phyloP scores from a whole-genome alignment of 371 early-diverging fungal species.

The Zychaea mexicana region DNA sequence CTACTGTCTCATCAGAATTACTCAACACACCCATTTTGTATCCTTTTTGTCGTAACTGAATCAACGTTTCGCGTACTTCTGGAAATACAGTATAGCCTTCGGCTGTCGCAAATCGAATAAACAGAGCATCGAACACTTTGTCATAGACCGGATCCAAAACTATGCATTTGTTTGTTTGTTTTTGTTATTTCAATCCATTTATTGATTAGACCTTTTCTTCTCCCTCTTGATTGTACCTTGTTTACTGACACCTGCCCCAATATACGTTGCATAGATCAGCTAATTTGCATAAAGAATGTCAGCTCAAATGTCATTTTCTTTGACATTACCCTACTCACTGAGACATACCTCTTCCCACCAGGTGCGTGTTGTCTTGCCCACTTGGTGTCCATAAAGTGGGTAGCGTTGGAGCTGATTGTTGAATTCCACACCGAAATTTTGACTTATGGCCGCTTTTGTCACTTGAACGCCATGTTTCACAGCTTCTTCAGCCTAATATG shows the following conservation, averaged over 20 bases:
- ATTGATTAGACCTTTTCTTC: background rate
- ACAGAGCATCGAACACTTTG: constrained; percentile 31
- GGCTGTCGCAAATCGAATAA: constrained; percentile 34
- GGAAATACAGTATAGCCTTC: constrained; percentile 45
- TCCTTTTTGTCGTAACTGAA: constrained; percentile 28
- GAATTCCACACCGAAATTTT: constrained; percentile 32
- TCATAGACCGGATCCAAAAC: constrained; percentile 35
- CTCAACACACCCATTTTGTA: constrained; percentile 44
- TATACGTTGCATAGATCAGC: constrained; percentile 38
- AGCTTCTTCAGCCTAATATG: constrained; percentile 40
- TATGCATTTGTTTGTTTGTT: background rate
- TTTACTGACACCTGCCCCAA: constrained; percentile 28
- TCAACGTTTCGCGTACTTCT: constrained; percentile 31
- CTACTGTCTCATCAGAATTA: constrained; percentile 47
- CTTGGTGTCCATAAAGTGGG: constrained; percentile 40
- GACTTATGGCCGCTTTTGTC: constrained; percentile 27
- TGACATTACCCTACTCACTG: background rate
- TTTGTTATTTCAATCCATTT: background rate
- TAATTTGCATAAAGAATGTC: too few relatives aligned
- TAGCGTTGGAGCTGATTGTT: constrained; percentile 28
- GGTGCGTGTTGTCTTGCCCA: constrained; percentile 30
- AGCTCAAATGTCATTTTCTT: background rate
- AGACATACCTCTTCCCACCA: constrained; percentile 47
- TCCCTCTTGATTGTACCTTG: constrained; percentile 27
- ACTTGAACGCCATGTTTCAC: constrained; percentile 32